These are phyloP conservation scores for Colletotrichum sp. DNA, from an alignment of 2,329 filamentous ascomycete species.

Conservation along the genomic window DNA sequence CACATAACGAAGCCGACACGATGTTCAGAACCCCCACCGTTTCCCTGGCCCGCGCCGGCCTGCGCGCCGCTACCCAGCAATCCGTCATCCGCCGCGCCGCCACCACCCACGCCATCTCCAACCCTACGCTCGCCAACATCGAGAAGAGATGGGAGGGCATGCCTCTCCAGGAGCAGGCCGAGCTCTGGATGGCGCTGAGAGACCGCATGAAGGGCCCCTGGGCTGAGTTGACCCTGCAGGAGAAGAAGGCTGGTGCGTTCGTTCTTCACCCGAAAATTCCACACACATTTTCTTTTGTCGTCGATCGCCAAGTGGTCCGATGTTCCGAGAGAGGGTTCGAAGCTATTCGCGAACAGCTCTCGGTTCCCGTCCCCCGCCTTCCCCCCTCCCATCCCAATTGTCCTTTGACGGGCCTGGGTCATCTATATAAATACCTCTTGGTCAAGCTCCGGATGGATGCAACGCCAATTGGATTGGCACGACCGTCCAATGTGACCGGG, in stretches of 20 bases:
- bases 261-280: constrained; percentile 45
- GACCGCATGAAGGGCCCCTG: constrained; percentile 99
- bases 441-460: neutral
- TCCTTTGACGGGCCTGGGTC: neutral
- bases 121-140: constrained; percentile 96
- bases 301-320: constrained; percentile 7
- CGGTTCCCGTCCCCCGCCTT: neutral
- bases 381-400: neutral
- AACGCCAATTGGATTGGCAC: constrained; percentile 2
- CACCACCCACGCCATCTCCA: constrained; percentile 92
- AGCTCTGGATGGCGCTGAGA: constrained; percentile 97
- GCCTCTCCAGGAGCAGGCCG: constrained; percentile 98
- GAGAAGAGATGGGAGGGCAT: constrained; percentile 99
- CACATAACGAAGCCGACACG: constrained; percentile 26
- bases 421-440: neutral
- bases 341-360: neutral
- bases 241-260: constrained; percentile 98
- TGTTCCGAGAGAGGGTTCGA: neutral
- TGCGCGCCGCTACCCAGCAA: constrained; percentile 37
- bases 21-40: constrained; percentile 63
- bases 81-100: constrained; percentile 57
- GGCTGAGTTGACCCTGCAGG: constrained; percentile 91
- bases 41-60: constrained; percentile 56
- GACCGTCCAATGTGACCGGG: neutral
- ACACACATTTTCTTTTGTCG: neutral